phyloP scores from a whole-genome alignment of 345 rosid species.

The Eucalyptus shirleyi region DNA sequence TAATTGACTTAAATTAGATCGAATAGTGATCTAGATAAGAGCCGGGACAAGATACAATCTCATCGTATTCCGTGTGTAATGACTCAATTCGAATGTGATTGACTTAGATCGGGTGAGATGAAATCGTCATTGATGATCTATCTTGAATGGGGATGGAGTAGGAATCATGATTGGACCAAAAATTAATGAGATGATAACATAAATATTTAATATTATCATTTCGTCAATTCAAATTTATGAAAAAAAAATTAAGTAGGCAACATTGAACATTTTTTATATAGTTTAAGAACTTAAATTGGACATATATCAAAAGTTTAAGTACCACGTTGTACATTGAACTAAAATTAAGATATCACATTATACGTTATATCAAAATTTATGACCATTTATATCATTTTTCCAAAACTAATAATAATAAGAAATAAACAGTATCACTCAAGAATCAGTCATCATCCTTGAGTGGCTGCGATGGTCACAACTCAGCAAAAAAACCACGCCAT shows the following conservation, averaged over 20 bases:
- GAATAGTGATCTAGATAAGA: not conserved
- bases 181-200: not conserved
- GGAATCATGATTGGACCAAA: not conserved
- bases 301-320: no score
- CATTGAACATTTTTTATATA: no score
- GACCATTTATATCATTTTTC: no score
- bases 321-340: fast-evolving
- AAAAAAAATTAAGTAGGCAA: no score
- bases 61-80: fast-evolving
- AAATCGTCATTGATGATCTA: not conserved
- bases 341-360: no score
- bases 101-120: no score
- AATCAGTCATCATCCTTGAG: not conserved
- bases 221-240: no score
- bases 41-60: fast-evolving
- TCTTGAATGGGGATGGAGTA: not conserved
- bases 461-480: not conserved
- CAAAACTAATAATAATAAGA: no score
- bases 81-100: not conserved
- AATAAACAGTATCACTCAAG: not conserved
- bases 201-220: no score
- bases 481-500: not conserved
- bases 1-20: not conserved
- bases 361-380: fast-evolving
- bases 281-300: fast-evolving